These are phyloP conservation scores for Rosellinia necatrix DNA, from an alignment of 2,329 filamentous ascomycete genomes.

Conservation along the genomic window DNA sequence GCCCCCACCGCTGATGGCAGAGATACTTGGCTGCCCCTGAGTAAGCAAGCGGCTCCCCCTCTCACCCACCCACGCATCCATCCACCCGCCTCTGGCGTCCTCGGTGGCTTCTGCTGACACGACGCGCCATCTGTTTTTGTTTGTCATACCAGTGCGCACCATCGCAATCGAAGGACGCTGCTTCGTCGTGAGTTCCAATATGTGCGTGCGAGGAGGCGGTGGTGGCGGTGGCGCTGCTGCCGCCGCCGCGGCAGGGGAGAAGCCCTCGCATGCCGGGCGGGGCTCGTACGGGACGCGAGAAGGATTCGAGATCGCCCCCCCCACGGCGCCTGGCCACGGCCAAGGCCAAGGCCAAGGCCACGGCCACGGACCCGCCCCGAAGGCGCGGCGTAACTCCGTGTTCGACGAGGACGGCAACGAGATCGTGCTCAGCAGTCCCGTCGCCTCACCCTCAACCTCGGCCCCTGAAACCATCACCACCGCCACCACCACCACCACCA, in stretches of 20 bases:
- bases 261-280: conserved; percentile 29
- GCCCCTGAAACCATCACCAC: not conserved
- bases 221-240: too few species aligned
- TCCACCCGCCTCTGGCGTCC: not conserved
- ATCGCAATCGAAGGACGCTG: conserved; percentile 80
- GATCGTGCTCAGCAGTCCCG: conserved; percentile 48
- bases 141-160: conserved; percentile 77
- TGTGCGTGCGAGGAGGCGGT: conserved; percentile 64
- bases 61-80: conserved; percentile 44
- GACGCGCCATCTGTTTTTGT: too few species aligned
- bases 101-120: too few species aligned
- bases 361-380: conserved; percentile 1
- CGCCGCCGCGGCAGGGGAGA: too few species aligned
- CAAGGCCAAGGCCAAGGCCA: not conserved
- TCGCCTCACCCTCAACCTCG: not conserved
- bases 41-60: conserved; percentile 16
- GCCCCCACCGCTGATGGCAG: conserved; percentile 87
- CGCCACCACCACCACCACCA: not conserved
- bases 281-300: conserved; percentile 52
- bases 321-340: conserved; percentile 24
- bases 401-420: conserved; percentile 61
- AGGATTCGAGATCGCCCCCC: conserved; percentile 53
- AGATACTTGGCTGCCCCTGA: conserved; percentile 71
- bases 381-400: conserved; percentile 41
- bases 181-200: conserved; percentile 85